These are phyloP conservation scores for Colletotrichum scovillei DNA, from an alignment of 2,329 filamentous ascomycete species.

Conservation along the genomic window DNA sequence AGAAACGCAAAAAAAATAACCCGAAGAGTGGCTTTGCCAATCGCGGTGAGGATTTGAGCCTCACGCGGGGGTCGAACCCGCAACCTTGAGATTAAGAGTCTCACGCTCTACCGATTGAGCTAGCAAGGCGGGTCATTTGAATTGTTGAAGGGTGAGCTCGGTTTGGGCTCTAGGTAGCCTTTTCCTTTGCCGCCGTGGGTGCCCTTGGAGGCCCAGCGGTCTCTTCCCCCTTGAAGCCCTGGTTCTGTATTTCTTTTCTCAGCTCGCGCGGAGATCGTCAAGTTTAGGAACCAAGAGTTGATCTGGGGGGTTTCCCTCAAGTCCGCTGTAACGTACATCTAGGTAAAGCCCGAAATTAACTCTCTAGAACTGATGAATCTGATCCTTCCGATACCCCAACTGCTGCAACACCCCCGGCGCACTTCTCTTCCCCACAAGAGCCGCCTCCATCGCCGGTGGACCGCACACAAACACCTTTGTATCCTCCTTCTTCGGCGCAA, in stretches of 20 bases:
- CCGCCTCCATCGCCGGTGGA: conserved; percentile 73
- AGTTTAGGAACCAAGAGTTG: not conserved
- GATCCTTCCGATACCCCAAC: conserved; percentile 67
- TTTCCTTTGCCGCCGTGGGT: no score
- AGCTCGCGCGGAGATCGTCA: not conserved
- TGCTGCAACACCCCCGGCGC: conserved; percentile 63
- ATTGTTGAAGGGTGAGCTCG: not conserved
- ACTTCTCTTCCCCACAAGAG: conserved; percentile 59
- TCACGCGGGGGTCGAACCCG: conserved; percentile 41
- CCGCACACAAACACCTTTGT: conserved; percentile 77
- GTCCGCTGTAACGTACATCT: no score
- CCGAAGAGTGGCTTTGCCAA: not conserved
- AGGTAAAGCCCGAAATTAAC: not conserved
- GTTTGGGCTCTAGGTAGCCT: not conserved
- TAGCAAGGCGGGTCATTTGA: conserved; percentile 51
- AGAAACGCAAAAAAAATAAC: not conserved
- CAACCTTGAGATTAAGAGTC: conserved; percentile 65
- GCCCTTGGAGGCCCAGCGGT: no score
- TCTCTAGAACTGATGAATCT: conserved; percentile 68
- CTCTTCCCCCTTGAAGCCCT: no score
- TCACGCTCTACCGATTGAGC: conserved; percentile 81
- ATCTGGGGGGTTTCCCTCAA: not conserved
- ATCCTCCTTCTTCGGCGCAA: conserved; percentile 45
- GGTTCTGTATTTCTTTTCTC: no score
- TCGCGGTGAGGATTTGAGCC: conserved; percentile 38